Evolutionary conservation across 2,329 filamentous ascomycete genomes (phyloP), one percentile per base, ranked within the genome.

Genomic region (Penicillium sp.): DNA sequence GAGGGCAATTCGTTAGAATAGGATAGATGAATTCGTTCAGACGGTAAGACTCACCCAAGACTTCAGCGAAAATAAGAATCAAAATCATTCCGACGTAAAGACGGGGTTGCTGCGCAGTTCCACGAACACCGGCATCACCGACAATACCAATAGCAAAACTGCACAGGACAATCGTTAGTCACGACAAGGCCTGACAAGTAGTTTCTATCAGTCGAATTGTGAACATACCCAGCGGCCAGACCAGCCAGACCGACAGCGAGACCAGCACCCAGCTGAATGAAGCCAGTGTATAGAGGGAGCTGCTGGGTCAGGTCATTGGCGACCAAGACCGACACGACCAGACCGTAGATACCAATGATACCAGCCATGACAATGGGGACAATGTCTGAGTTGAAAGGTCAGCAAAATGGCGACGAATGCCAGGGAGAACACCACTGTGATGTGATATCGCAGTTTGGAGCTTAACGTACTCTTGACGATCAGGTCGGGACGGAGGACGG

Each of bases 301-400:
- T 82, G 70, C 75, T 92, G 87, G 64, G 78, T 80, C 58, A 93
- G 78, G 65, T 83, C 84, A 72, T 89, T 87, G 68, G 88, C 90
- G 69, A 93, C 89, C 67, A 93, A 77, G 72, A 93, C 88, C 15
- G 88, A 91, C 54, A 92, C 88, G 75, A 93, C 88, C 60, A 93
- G 82, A 66, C 88, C 88, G 78, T 93, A 98, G 75, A 98, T 97
- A 87, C 89, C 93, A 77, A 98, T 97, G 77, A 98, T 98, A 97
- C 93, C 93, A 81, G 93, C 93, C 93, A 98, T 98, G 85, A 98
- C 95, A 76, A 97, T 93, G 72, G 93, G 93, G 60, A 97, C 92
- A 75, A 97, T 96, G 82, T 96, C 92, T 97, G 62, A 8, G 27
- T 5, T 18, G 3, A 15, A 12, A 51, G 27, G 49, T 57, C 38